Conservation (phyloP, 495 filamentous ascomycete genomes). For the Penicillium bialowiezense region DNA sequence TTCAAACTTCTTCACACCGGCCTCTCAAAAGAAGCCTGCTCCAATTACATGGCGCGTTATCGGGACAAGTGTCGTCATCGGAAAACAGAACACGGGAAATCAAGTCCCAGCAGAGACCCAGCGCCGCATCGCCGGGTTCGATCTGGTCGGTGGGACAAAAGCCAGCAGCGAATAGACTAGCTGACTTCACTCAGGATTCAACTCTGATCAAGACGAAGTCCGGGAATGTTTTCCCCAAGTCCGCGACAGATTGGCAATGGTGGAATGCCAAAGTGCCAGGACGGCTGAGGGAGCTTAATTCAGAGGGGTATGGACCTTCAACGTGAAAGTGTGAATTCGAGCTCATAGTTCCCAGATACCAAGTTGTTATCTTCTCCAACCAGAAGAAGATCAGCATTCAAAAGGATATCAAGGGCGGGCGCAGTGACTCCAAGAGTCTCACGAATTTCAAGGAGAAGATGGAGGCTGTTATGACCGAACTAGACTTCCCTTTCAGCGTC, state of each 20-base stretch:
- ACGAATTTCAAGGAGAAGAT: constrained; percentile 77
- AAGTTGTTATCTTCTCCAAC: constrained; percentile 79
- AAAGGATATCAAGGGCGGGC: constrained; percentile 66
- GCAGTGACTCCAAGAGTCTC: constrained; percentile 60
- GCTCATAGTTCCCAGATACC: constrained; percentile 52
- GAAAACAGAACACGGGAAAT: constrained; percentile 56
- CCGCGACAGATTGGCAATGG: constrained; percentile 88
- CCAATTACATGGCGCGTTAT: constrained; percentile 70
- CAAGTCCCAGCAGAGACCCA: constrained; percentile 23
- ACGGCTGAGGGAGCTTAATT: constrained; percentile 60
- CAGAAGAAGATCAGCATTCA: constrained; percentile 77
- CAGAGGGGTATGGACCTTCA: constrained; percentile 58
- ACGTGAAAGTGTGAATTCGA: not conserved
- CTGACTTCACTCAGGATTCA: constrained; percentile 60
- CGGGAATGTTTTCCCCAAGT: constrained; percentile 71
- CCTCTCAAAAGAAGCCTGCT: constrained; percentile 80
- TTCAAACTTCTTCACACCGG: constrained; percentile 83
- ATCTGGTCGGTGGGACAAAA: constrained; percentile 60
- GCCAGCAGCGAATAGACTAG: not conserved
- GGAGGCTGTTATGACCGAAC: constrained; percentile 60
- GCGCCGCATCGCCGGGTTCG: constrained; percentile 80
- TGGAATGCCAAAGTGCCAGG: constrained; percentile 73
- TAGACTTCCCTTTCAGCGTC: constrained; percentile 74
- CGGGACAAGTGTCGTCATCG: constrained; percentile 72
- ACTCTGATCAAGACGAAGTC: constrained; percentile 80